Evolutionary conservation across 805 yeast species (phyloP), one percentile per base, ranked within the genome.

Genomic region (Blastobotrys parvus): DNA sequence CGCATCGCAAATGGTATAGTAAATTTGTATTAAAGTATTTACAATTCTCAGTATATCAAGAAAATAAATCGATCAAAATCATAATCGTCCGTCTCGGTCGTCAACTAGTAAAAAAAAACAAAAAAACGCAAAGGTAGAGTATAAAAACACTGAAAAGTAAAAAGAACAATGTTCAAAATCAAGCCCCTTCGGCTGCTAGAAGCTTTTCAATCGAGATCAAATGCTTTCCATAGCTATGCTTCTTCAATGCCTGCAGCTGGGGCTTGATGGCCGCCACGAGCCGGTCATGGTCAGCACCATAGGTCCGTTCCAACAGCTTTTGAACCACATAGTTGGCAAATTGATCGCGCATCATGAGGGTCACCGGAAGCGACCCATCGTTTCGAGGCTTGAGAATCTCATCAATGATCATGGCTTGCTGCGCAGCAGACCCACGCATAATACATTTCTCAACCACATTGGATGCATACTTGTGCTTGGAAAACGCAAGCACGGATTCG

Each of bases 251-350:
- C 51, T 82, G 81, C 63, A 90, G 70, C 57, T 85, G 89, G 41
- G 85, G 86, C 64, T 80, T 77, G 49, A 90, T 84, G 53, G 82
- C 81, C 45, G 74, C 68, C 40, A 88, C 86, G 47, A 92, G 70
- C 23, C 77, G 60, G 39, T 70, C 78, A 63, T 84, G 81, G 55
- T 84, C 84, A 29, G 71, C 71, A 37, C 82, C 82, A 47, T 75
- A 77, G 32, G 89, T 75, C 2, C 83, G 82, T 48, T 86, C 95
- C 34, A 92, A 89, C 54, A 92, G 72, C 61, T 90, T 89, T 63
- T 92, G 99, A 40, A 92, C 87, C 38, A 92, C 99, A 59, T 92
- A 92, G 63, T 92, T 92, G 19, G 97, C 99, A 65, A 82, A 92
- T 61, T 92, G 97, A 62, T 92, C 99, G 60, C 86, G 86, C 87